Evolutionary conservation across 768 basidiomycete genomes (phyloP).

Genomic region (Atractiella rhizophila): DNA sequence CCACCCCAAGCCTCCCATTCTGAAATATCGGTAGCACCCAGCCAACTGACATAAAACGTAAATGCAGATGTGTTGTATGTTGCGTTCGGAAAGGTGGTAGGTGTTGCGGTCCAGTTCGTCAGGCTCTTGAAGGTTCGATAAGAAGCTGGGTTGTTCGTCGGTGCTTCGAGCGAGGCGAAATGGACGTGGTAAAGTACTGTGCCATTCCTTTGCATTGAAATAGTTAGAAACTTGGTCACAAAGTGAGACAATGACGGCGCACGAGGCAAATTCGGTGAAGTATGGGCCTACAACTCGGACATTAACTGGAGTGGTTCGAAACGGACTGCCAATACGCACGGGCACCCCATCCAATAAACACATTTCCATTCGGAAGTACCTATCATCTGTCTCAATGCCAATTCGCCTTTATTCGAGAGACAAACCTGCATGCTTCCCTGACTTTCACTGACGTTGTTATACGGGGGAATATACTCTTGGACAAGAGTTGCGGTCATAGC

Average conservation of each 20-base stretch:
- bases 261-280: neutral
- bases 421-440: slow-evolving; percentile 14
- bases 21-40: no score
- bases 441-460: neutral
- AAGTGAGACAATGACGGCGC: no score
- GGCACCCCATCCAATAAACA: neutral
- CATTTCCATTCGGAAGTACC: slow-evolving; percentile 7
- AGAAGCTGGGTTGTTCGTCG: neutral
- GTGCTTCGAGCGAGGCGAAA: no score
- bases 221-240: no score
- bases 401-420: no score
- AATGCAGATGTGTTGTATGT: no score
- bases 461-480: slow-evolving; percentile 1
- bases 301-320: neutral
- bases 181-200: neutral
- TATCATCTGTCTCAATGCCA: no score
- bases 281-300: neutral
- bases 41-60: no score
- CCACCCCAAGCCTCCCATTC: no score
- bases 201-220: no score
- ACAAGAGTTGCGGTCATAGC: slow-evolving; percentile 11
- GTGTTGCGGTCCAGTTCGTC: neutral
- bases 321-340: neutral
- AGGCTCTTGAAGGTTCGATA: neutral
- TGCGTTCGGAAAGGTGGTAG: no score